Evolutionary conservation across 495 filamentous ascomycete species (phyloP), one percentile per base, ranked within the genome.

Genomic region (Xylaria scruposa): DNA sequence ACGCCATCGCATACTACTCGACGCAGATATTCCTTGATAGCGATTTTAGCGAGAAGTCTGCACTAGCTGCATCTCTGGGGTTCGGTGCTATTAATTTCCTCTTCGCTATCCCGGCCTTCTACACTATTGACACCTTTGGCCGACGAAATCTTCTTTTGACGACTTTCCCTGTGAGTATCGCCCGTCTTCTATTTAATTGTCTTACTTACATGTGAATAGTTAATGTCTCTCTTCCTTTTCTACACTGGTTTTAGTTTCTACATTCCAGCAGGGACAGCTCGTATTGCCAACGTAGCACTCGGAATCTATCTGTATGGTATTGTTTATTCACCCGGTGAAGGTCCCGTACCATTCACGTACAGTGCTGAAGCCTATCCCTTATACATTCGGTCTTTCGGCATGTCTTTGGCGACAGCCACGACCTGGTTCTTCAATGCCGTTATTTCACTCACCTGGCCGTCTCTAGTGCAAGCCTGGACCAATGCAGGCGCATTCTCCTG

Each of bases 51-150:
- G 82, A 84, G 0, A 82, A 87, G 33, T 75, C 79, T 8, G 91
- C 93, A 0, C 84, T 96, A 19, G 79, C 81, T 3, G 91, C 90
- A 12, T 93, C 91, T 15, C 81, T 96, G 3, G 93, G 92, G 8
- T 93, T 90, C 76, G 93, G 93, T 13, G 82, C 93, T n/a, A 87
- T 94, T 76, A 94, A 94, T 78, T 94, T 89, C 82, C 80, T 95
- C 31, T 94, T 94, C 70, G 91, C 92, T 4, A 85, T 94, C 15
- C 93, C 92, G 0, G 92, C 93, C 12, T 82, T 95, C 56, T 93
- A 91, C 78, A 94, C 91, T 5, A 95, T 95, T 70, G 92, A 95
- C 77, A 93, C 90, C 0, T 94, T 92, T 72, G 93, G 93, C n/a
- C 90, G 93, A 3, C 87, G 93, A 21, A 94, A 94, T 72, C 87